phyloP scores from a whole-genome alignment of 805 yeast species.

The Lachancea nothofagi region DNA sequence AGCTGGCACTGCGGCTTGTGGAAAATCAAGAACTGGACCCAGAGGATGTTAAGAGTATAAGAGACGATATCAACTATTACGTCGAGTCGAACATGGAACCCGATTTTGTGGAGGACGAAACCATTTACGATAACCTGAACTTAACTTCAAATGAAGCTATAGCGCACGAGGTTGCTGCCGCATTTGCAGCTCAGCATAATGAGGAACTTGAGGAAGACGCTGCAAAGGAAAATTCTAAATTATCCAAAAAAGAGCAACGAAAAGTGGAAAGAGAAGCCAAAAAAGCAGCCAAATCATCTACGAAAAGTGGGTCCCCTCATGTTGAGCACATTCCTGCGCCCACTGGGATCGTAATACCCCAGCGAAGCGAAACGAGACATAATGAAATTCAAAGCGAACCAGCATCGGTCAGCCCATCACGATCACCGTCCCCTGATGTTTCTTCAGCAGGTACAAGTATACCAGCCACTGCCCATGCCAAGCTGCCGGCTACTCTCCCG shows the following conservation, averaged over 20 bases:
- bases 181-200: conserved; percentile 28
- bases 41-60: conserved; percentile 64
- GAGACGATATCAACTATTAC: conserved; percentile 86
- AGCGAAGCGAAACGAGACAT: not conserved
- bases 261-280: conserved; percentile 34
- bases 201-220: conserved; percentile 23
- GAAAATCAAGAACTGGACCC: conserved; percentile 81
- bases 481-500: not conserved
- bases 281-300: conserved; percentile 32
- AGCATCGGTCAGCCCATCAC: conserved; percentile 11
- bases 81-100: conserved; percentile 89
- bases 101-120: conserved; percentile 90
- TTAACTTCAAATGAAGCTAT: conserved; percentile 54
- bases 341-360: conserved; percentile 5
- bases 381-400: conserved; percentile 4
- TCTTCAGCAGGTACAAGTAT: conserved; percentile 5
- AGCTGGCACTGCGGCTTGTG: conserved; percentile 66
- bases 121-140: conserved; percentile 80
- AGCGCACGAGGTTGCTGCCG: conserved; percentile 45
- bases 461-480: conserved; percentile 7
- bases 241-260: conserved; percentile 33
- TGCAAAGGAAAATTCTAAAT: conserved; percentile 20
- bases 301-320: conserved; percentile 17
- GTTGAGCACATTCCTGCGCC: conserved; percentile 2
- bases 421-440: conserved; percentile 15